These are phyloP conservation scores for Phytophthora chlamydospora DNA, from an alignment of 352 stramenopile species.

Conservation along the genomic window DNA sequence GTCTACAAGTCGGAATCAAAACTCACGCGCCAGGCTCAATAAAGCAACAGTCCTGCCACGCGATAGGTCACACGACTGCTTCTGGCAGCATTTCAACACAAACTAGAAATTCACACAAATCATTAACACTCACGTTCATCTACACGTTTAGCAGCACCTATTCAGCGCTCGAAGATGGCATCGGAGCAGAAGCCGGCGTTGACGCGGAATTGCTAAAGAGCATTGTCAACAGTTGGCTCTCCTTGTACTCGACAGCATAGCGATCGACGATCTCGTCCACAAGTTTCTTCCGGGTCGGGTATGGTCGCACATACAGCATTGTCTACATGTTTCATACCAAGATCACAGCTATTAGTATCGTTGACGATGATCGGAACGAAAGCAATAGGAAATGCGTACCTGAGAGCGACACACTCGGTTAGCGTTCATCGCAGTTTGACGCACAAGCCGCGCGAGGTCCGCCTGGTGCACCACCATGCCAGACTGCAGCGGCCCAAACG, in stretches of 20 bases:
- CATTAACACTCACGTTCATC: conserved; percentile 17
- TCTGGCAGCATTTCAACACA: too few species aligned
- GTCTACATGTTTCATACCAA: conserved; percentile 49
- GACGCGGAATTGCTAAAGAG: conserved; percentile 61
- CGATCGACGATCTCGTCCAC: conserved; percentile 90
- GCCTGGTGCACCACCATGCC: conserved; percentile 83
- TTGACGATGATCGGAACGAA: not conserved
- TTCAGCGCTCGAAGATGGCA: conserved; percentile 22
- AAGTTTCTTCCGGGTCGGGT: conserved; percentile 87
- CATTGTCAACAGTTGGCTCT: conserved; percentile 82
- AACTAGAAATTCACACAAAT: conserved; percentile 2
- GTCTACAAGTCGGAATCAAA: too few species aligned
- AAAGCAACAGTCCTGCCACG: too few species aligned
- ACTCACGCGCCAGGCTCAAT: too few species aligned
- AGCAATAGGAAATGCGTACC: conserved; percentile 34
- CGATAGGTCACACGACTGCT: too few species aligned
- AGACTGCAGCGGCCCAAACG: conserved; percentile 81
- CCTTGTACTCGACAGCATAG: conserved; percentile 87
- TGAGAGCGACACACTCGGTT: conserved; percentile 87
- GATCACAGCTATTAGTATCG: not conserved
- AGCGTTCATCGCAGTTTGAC: conserved; percentile 89
- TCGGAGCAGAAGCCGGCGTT: conserved; percentile 18
- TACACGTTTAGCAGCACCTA: conserved; percentile 19
- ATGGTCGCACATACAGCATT: conserved; percentile 83
- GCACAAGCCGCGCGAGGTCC: conserved; percentile 75